A percentile compares a stretch with the other conserved stretches of the same genome.
Evolutionary conservation across 75 land plant species (phyloP).

Genomic region (Selaginella tamariscina): DNA sequence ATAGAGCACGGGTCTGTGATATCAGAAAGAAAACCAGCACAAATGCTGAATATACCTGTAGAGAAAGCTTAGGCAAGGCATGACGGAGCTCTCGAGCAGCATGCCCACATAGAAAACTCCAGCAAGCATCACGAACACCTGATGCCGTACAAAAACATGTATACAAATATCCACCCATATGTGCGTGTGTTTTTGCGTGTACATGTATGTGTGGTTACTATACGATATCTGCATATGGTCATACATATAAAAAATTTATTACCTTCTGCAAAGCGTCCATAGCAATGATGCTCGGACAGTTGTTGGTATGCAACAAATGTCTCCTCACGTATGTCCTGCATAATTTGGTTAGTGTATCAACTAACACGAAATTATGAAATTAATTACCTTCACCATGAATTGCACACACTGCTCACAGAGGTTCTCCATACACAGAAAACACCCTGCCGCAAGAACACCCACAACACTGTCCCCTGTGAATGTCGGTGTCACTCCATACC

Average conservation of each 20-base stretch:
- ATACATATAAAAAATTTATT: no score
- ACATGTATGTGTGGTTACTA: no score
- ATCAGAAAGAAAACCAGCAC: no score
- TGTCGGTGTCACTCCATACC: constrained; percentile 17
- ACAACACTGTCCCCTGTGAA: constrained; percentile 19
- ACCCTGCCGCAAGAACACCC: constrained; percentile 26
- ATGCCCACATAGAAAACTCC: constrained; percentile 31
- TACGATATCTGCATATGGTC: no score
- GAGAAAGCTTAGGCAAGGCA: constrained; percentile 27
- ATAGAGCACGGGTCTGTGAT: no score
- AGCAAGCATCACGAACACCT: constrained; percentile 29
- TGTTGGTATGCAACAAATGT: constrained; percentile 25
- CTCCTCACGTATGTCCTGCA: constrained; percentile 21
- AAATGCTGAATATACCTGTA: constrained; percentile 31
- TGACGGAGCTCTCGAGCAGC: constrained; percentile 30
- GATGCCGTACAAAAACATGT: no score
- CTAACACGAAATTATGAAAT: no score
- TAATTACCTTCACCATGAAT: constrained; percentile 18
- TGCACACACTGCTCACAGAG: constrained; percentile 26
- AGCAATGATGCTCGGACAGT: constrained; percentile 30
- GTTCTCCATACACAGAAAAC: constrained; percentile 28
- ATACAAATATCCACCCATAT: no score
- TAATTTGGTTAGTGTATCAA: no score
- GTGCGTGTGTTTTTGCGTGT: no score
- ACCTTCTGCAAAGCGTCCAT: constrained; percentile 23